phyloP scores from a whole-genome alignment of 2,329 filamentous ascomycete genomes.

The Monosporascus sp. region DNA sequence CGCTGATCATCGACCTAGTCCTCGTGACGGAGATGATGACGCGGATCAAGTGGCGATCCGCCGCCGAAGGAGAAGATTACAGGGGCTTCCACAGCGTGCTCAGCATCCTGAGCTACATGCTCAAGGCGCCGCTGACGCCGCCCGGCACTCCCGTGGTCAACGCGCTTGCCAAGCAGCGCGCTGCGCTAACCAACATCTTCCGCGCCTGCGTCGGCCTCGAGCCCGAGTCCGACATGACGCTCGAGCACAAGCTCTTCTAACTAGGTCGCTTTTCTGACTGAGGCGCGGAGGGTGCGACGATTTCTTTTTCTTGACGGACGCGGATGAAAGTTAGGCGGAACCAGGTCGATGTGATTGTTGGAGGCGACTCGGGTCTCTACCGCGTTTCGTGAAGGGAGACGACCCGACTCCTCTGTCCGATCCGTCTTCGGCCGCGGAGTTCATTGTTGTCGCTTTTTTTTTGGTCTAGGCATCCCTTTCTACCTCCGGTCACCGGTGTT shows the following conservation, averaged over 20 bases:
- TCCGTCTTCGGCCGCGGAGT: too few species aligned
- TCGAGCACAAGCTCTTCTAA: slow-evolving; percentile 96
- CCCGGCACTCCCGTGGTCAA: slow-evolving; percentile 95
- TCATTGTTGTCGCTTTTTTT: too few species aligned
- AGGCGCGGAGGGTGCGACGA: not conserved
- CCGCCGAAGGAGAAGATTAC: slow-evolving; percentile 57
- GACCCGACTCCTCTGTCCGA: too few species aligned
- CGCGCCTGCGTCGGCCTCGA: slow-evolving; percentile 93
- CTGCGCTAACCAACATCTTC: slow-evolving; percentile 95
- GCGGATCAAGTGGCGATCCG: slow-evolving; percentile 82
- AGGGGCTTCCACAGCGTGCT: slow-evolving; percentile 96
- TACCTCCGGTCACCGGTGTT: too few species aligned
- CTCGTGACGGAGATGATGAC: slow-evolving; percentile 97
- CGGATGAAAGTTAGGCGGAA: too few species aligned
- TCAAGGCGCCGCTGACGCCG: slow-evolving; percentile 90
- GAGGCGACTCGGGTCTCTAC: not conserved
- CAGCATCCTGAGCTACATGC: slow-evolving; percentile 98
- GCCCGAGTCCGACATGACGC: slow-evolving; percentile 97
- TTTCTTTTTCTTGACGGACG: not conserved
- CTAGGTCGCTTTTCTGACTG: not conserved
- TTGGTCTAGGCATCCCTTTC: too few species aligned
- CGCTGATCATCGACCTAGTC: slow-evolving; percentile 94
- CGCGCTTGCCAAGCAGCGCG: slow-evolving; percentile 90
- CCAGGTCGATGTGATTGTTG: too few species aligned
- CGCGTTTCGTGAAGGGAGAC: not conserved